Evolutionary conservation across 257 asterid genomes (phyloP).

Genomic region (Jacaranda mimosifolia): DNA sequence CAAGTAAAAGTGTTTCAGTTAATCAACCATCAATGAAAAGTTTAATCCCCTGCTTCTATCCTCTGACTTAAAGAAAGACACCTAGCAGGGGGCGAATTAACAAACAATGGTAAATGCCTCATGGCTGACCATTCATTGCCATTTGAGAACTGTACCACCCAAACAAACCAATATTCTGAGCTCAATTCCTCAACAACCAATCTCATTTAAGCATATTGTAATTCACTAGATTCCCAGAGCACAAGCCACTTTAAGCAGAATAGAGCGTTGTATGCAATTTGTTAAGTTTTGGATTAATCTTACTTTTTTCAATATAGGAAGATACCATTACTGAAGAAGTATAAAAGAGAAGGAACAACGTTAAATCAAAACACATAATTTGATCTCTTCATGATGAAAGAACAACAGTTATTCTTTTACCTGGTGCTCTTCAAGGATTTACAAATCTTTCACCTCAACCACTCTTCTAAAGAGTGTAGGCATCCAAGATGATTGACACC

Average conservation of each 20-base stretch:
- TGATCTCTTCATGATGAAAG: not conserved
- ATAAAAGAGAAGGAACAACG: not conserved
- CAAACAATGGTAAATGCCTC: conserved; percentile 19
- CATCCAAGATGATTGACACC: not conserved
- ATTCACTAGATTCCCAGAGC: conserved; percentile 30
- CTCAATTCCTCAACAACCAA: conserved; percentile 23
- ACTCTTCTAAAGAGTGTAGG: not conserved
- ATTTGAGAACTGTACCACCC: conserved; percentile 18
- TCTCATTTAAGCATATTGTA: conserved; percentile 4
- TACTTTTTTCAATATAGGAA: not conserved
- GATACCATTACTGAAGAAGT: conserved; percentile 5
- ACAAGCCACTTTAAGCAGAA: conserved; percentile 22
- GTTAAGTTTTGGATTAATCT: conserved; percentile 12
- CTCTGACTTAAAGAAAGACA: too few species aligned
- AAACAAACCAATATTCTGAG: not conserved
- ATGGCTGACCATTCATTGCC: not conserved
- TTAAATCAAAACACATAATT: not conserved
- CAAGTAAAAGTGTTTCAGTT: not conserved
- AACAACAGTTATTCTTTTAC: not conserved
- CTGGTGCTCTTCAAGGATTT: not conserved
- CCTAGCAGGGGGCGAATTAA: not conserved
- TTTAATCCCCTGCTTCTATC: too few species aligned
- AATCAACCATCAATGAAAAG: too few species aligned
- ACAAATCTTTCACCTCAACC: not conserved
- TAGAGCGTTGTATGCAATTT: not conserved